Evolutionary conservation across 371 early-diverging fungal genomes (phyloP).

Genomic region (Apophysomyces trapeziformis): DNA sequence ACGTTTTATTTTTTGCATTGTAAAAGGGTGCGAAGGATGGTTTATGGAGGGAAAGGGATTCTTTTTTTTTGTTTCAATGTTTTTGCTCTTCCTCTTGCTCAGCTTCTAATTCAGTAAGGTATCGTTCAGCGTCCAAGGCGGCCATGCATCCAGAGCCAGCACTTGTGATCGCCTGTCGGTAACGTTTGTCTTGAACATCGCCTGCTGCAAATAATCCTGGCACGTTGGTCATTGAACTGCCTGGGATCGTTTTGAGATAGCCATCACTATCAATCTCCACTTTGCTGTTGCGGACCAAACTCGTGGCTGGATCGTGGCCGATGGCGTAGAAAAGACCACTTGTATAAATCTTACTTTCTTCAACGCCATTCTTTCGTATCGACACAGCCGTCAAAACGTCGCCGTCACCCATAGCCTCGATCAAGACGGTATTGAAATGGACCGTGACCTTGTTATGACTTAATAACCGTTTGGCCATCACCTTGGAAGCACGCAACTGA

Average conservation of each 20-base stretch:
- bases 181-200: constrained; percentile 97
- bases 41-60: too few relatives aligned
- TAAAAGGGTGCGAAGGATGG: too few relatives aligned
- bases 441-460: constrained; percentile 91
- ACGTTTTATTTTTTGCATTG: too few relatives aligned
- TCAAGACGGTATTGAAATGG: constrained; percentile 87
- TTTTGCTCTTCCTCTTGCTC: constrained; percentile 23
- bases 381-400: constrained; percentile 72
- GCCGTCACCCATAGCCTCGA: constrained; percentile 87
- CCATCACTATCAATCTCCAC: constrained; percentile 85
- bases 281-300: constrained; percentile 68
- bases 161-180: constrained; percentile 81
- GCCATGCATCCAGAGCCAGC: constrained; percentile 94
- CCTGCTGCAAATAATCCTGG: constrained; percentile 98
- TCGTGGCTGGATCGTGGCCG: constrained; percentile 95
- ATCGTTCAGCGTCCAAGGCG: constrained; percentile 90
- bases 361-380: constrained; percentile 69
- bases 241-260: constrained; percentile 88
- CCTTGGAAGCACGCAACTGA: constrained; percentile 94
- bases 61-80: too few relatives aligned
- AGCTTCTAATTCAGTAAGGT: constrained; percentile 67
- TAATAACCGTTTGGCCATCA: constrained; percentile 90
- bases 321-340: constrained; percentile 99
- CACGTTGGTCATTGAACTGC: constrained; percentile 83
- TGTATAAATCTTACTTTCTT: constrained; percentile 70